Evolutionary conservation across 2,329 filamentous ascomycete species (phyloP), one percentile per base, ranked within the genome.

Genomic region (Penicillium expansum): DNA sequence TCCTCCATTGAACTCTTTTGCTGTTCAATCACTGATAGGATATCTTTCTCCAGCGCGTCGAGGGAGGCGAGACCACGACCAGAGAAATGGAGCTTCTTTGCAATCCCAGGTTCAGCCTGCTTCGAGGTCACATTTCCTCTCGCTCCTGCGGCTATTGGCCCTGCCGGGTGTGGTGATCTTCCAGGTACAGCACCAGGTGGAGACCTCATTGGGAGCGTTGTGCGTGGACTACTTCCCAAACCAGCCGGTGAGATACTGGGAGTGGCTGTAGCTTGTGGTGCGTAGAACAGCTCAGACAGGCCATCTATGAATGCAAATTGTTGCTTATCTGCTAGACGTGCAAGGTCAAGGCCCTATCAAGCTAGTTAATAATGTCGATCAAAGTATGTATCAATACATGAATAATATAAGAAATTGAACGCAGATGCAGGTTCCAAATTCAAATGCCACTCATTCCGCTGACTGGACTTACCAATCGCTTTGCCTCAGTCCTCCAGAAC

Each of bases 251-350:
- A 27, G 39, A 35, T 33, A 27, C 58, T 56, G n/a, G 62, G 41
- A n/a, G 62, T 16, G 24, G 48, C 44, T 52, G 61, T 33, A 27
- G 58, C 30, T 54, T 61, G 54, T n/a, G 65, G 60, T 11, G 61
- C 33, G 57, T 56, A 66, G 63, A 84, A 88, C 27, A 90, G 69
- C 27, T 79, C 79, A 20, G 80, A 83, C 56, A 94, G 76, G 20
- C 90, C 90, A 73, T 96, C 91, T 32, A 96, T 80, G 64, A 91
- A 93, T 42, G 79, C 76, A 66, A 96, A 88, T 50, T 81, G 82
- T 32, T 82, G 82, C 59, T 83, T 82, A 35, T 79, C 79, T 52
- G 76, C 73, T 5, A 87, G 72, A 6, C 80, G 80, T 18, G 87
- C 83, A 49, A 94, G 77, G 73, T 95, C 90, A 48, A 94, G 69